A percentile compares a stretch with the other conserved stretches of the same genome.
Evolutionary conservation across 305 asterid species (phyloP).

Genomic region (Fraxinus angustifolia): DNA sequence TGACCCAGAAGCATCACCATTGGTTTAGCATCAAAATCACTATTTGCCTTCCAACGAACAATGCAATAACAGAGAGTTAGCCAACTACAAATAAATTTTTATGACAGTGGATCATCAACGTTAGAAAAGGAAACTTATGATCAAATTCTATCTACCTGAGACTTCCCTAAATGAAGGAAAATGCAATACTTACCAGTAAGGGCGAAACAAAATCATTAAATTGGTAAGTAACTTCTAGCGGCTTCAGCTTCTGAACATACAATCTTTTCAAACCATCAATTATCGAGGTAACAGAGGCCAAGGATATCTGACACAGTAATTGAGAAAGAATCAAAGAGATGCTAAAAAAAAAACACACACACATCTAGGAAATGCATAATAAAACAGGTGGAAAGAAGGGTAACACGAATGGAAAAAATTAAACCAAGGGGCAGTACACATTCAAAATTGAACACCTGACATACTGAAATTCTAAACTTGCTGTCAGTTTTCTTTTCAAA

Average conservation of each 20-base stretch:
- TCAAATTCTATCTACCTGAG: background rate
- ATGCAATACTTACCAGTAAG: conserved; percentile 51
- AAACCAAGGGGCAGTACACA: background rate
- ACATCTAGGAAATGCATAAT: background rate
- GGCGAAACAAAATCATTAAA: conserved; percentile 93
- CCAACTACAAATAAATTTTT: conserved; percentile 8
- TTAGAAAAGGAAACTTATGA: conserved; percentile 5
- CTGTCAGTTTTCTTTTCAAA: background rate
- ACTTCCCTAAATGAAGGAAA: conserved; percentile 6
- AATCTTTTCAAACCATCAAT: conserved; percentile 86
- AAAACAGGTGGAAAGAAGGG: background rate
- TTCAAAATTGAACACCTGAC: background rate
- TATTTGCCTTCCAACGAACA: conserved; percentile 54
- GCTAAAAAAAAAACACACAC: background rate
- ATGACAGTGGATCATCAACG: conserved; percentile 8
- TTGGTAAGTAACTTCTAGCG: conserved; percentile 68
- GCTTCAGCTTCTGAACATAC: conserved; percentile 83
- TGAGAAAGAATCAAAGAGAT: conserved; percentile 17
- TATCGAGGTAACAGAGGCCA: conserved; percentile 77
- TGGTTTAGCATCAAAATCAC: conserved; percentile 97
- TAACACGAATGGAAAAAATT: background rate
- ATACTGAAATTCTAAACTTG: conserved; percentile 7
- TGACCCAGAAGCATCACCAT: conserved; percentile 99
- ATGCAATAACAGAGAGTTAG: conserved; percentile 22
- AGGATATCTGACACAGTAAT: conserved; percentile 49